Evolutionary conservation across 2,329 filamentous ascomycete genomes (phyloP).

Genomic region (Paecilomyces dactylethromorphus): DNA sequence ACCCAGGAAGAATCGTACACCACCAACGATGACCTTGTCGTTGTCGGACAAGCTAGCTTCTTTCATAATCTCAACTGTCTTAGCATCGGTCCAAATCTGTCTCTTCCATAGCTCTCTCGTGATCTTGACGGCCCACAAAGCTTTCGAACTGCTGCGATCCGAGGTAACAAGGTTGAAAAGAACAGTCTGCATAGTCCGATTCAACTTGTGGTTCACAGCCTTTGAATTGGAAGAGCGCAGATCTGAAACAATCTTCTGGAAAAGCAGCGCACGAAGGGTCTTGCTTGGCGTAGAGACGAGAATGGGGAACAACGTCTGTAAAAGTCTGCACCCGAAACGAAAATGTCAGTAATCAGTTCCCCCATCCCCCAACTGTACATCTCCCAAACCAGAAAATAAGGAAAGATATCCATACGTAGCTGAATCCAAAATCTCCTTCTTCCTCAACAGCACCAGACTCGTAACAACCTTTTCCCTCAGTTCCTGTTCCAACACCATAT

Average conservation of each 20-base stretch:
- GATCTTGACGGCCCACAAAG: conserved; percentile 92
- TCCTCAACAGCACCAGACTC: conserved; percentile 75
- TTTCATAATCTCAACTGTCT: conserved; percentile 97
- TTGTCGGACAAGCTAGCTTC: conserved; percentile 83
- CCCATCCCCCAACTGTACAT: neutral
- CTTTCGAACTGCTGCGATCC: conserved; percentile 77
- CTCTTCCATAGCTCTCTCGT: conserved; percentile 94
- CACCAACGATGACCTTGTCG: conserved; percentile 83
- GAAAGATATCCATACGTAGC: conserved; percentile 42
- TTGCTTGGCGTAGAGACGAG: conserved; percentile 90
- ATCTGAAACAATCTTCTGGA: conserved; percentile 87
- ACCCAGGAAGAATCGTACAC: conserved; percentile 89
- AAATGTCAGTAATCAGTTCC: neutral
- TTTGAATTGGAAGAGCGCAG: conserved; percentile 82
- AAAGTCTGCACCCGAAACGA: conserved; percentile 41
- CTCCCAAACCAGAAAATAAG: neutral
- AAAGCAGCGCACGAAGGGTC: conserved; percentile 72
- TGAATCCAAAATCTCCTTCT: conserved; percentile 90
- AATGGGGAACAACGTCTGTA: conserved; percentile 92
- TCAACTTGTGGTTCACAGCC: conserved; percentile 82
- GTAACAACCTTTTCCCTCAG: conserved; percentile 91
- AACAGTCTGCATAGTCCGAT: conserved; percentile 86
- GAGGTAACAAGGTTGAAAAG: conserved; percentile 86
- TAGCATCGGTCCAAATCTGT: conserved; percentile 91
- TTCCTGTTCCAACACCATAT: conserved; percentile 74